A percentile compares a stretch with the other conserved stretches of the same genome.
Evolutionary conservation across 2,329 filamentous ascomycete species (phyloP).

Genomic region (Bretziella fagacearum): DNA sequence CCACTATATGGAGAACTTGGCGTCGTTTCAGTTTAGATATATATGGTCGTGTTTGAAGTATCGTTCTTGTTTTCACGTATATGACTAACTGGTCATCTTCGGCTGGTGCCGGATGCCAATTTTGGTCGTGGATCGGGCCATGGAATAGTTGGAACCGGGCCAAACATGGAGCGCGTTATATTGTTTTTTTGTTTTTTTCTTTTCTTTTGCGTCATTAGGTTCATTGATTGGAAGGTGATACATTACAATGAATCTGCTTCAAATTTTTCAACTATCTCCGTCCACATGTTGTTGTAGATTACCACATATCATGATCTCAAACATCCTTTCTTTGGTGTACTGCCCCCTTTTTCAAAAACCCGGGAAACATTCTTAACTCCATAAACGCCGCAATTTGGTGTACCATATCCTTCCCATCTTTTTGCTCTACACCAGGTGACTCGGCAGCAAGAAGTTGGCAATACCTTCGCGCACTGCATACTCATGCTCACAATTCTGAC

Average conservation of each 20-base stretch:
- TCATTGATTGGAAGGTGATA: neutral
- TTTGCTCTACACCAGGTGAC: constrained; percentile 57
- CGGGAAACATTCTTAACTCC: neutral
- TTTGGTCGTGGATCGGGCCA: neutral
- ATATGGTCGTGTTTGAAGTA: neutral
- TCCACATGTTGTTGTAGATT: too few species aligned
- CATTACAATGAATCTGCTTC: neutral
- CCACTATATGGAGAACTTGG: neutral
- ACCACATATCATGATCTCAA: neutral
- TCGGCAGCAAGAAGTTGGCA: constrained; percentile 86
- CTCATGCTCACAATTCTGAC: constrained; percentile 81
- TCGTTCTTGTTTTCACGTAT: neutral
- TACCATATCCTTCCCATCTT: neutral
- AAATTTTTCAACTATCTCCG: neutral
- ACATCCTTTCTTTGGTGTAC: neutral
- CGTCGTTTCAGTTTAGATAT: neutral
- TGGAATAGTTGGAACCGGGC: neutral
- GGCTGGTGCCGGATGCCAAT: neutral
- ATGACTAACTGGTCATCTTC: neutral
- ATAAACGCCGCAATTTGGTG: constrained; percentile 1
- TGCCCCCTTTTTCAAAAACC: neutral
- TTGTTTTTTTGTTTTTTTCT: too few species aligned
- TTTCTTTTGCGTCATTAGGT: neutral
- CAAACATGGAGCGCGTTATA: neutral
- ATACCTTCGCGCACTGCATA: constrained; percentile 93